These are phyloP conservation scores for Diaporthe nobilis DNA, from an alignment of 2,329 filamentous ascomycete species.

Conservation along the genomic window DNA sequence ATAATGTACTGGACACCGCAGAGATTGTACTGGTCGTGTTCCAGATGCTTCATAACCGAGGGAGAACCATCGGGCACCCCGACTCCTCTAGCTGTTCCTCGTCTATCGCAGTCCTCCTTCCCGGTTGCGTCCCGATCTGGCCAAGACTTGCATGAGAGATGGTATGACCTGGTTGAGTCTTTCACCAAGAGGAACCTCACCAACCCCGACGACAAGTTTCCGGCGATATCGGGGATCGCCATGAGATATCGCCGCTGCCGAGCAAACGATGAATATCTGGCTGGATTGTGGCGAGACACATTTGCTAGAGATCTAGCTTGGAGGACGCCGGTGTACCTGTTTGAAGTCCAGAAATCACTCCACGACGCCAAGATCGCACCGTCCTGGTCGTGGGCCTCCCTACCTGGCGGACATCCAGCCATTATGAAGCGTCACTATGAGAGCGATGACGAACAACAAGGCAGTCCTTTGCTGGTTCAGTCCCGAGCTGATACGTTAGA, in stretches of 20 bases:
- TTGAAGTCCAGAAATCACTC: not conserved
- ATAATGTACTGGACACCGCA: conserved; percentile 2
- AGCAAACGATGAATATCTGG: not conserved
- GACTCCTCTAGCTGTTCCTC: fast-evolving
- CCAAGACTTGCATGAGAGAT: not conserved
- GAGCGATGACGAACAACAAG: not conserved
- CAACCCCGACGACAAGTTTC: not conserved
- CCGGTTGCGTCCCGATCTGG: not conserved
- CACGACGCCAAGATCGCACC: not conserved
- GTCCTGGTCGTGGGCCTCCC: not conserved
- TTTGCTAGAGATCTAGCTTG: not conserved
- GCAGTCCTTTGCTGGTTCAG: not conserved
- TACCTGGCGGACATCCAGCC: not conserved
- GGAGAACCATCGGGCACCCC: not conserved
- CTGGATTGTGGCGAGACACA: not conserved
- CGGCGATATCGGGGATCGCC: not conserved
- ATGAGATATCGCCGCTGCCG: not conserved
- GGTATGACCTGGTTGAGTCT: not conserved
- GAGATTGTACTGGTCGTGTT: not conserved
- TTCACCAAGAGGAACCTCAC: not conserved
- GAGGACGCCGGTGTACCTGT: not conserved
- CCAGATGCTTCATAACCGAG: not conserved
- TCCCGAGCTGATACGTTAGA: not conserved
- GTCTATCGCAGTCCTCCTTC: not conserved
- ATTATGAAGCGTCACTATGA: not conserved